Base-by-base conservation (phyloP, 2,329 filamentous ascomycete genomes). In the Alternaria sp. region DNA sequence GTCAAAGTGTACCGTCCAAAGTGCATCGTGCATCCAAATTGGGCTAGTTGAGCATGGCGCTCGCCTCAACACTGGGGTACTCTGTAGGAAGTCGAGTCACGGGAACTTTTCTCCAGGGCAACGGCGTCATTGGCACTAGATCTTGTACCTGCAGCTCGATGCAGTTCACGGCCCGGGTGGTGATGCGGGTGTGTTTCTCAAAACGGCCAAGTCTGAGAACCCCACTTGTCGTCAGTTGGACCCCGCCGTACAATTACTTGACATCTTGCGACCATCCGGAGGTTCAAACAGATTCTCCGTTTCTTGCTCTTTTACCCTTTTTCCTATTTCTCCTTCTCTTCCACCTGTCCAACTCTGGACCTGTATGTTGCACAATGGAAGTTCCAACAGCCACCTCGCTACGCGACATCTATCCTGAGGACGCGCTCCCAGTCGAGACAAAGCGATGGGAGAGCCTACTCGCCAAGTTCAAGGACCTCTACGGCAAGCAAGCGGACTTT, bases 391-490 rank as follows among this genome's bases (percentile, higher is more conserved):
- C 91, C 56, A 85, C 84, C 67, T 88, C 90, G 28, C 83, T 97
- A 69, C 82, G 86, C 67, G 90, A 94, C 75, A 92, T 97, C 73
- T 98, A 98, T 80, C 90, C 92, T 21, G 80, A 86, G 31, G 87
- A 92, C 75, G 88, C 90, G 45, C 80, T 93, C 17, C 76, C 84
- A 7, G 80, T 83, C 26, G 90, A 97, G 77, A 85, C 82, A 42
- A 81, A 85, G 67, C 85, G 95, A 79, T 98, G 94, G 91, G 86
- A 89, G 69, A 82, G 80, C 41, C 84, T 98, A 41, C 81, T 94
- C 40, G 80, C 85, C 51, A 84, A 84, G 66, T 98, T 98, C 79
- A 82, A 88, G 66, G 79, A 84, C 57, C 81, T 80, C 40, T 96
- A 94, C 79, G 88, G 87, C 67, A 84, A 86, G 51, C 80, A 84